Base-by-base conservation (phyloP, 768 basidiomycete species). In the Amanita jacksonii region DNA sequence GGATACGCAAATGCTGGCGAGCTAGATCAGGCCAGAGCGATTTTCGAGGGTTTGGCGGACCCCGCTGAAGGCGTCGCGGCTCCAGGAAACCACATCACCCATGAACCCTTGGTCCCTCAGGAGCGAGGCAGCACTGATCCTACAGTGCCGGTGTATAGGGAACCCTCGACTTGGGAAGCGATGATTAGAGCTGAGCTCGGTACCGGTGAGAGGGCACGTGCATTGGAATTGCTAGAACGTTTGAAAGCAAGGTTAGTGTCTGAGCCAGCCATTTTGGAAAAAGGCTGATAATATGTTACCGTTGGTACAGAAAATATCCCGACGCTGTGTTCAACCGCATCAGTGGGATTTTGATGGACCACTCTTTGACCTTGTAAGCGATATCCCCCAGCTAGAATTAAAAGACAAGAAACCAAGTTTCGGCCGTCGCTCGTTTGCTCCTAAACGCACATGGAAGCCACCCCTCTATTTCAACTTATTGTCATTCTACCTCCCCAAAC, bases 111-210 rank as follows among this genome's bases (percentile, higher is more conserved):
- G 12, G 31, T 22, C 16, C 9, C 23, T 9, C 22, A 12, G 13
- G 16, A 36, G 27, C 18, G 19, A 15, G 12, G 34, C 13, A 32
- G 5, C 9, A 20, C 12, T 28, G 20, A 10, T 6, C 51, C 52
- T 10, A 64, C 71, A 54, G 71, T 69, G n/a, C 77, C 78, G 38
- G 82, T 91, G 4, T 91, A 81, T 64, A 79, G 90, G 43, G 90
- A 94, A 81, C 90, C 89, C 9, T 90, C 86, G 31, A 93, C 90
- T 1, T 94, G 87, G 82, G 96, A 98, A 57, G 80, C 79, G 4
- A 98, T 99, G 92, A 78, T 99, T 50, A 77, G 88, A 10, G 87
- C 86, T 1, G 96, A 99, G 58, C 69, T 98, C 8, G 79, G 79
- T 15, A 76, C 72, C 40, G 87, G 87, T 9, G 76, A 88, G 52